Base-by-base conservation (phyloP, 305 asterid species). In the Euphrasia arctica region DNA sequence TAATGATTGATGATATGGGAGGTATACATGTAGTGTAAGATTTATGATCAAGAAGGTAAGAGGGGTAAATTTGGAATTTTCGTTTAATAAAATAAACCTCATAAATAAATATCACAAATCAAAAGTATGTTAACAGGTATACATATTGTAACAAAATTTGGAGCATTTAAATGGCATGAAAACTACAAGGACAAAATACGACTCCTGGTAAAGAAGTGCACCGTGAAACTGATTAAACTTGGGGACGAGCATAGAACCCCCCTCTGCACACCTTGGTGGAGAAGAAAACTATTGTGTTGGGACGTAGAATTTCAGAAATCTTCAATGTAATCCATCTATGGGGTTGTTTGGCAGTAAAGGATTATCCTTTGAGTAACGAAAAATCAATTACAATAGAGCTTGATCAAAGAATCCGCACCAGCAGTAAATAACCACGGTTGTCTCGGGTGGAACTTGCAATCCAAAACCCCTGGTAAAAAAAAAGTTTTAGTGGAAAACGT, bases 361-460 rank as follows among this genome's bases (percentile, higher is more conserved):
- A 8, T 12, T 13, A 45, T 14, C 55, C 58, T 25, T 59, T 29
- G 8, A 48, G n/a, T 4, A 45, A 14, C 39, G 62, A 64, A 65
- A 9, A 34, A 15, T 74, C 67, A 84, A 68, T 87, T 88, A 69
- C 97, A 87, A 15, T 83, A 85, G 28, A 90, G 95, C 82, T 73
- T 90, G 75, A 90, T 85, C 70, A 82, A 51, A 7, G 95, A 87
- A 79, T 92, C 97, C 0, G 88, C 82, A 13, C 97, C 98, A 0
- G 97, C 93, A 54, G 97, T 92, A 72, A 92, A 92, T 77, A 92
- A 66, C 97, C 97, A 90, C 4, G 98, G 97, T 76, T 92, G 96
- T 80, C 87, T 85, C 1, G 98, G 98, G 65, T 92, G 98, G 84
- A 92, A 92, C 73, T 86, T 87, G 61, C 97, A 89, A 76, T 89